Base-by-base conservation (phyloP, 1,284 basidiomycete species). In the Cutaneotrichosporon sp. region DNA sequence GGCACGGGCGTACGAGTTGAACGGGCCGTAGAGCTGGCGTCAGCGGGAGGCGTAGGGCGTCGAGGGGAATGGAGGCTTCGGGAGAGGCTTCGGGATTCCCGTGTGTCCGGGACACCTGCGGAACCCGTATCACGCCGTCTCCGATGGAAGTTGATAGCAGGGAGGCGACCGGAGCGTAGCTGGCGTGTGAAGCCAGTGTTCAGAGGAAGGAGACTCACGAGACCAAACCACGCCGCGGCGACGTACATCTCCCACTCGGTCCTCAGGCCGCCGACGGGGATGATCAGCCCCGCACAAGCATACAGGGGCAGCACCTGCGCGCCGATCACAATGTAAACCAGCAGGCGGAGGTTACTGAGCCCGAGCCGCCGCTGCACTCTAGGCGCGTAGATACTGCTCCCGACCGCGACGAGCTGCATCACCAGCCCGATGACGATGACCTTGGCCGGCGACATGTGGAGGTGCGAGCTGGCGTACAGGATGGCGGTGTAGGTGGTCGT, bases 211-310 rank as follows among this genome's bases (percentile, higher is more conserved):
- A n/a, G n/a, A 72, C 71, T 65, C 58, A 73, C 75, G 51, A 77
- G 38, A 81, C 92, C 92, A 69, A 95, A 97, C 76, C 88, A 89
- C 1, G 88, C 82, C 0, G 91, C 89, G 4, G 95, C 81, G 0
- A 80, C 86, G 73, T 87, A 95, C 89, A 97, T 91, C 81, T 97
- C 92, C 0, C 82, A 86, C 11, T 86, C 85, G 0, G 87, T 89
- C 8, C 87, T 89, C 63, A 95, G 74, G 0, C 90, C 91, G 50
- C 77, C 78, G 46, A 87, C 83, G 1, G 85, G 71, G 2, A 83
- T 78, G 1, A 93, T 62, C 76, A 95, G 88, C 0, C 91, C 92
- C 0, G 93, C 78, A 70, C 88, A 91, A 0, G 91, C 91, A 69
- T 93, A 95, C 0, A 86, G 80, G 0, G 92, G 91, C n/a, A 95